A percentile compares a stretch with the other conserved stretches of the same genome.
Evolutionary conservation across 352 stramenopile species (phyloP).

Genomic region (Phytophthora tentaculata): DNA sequence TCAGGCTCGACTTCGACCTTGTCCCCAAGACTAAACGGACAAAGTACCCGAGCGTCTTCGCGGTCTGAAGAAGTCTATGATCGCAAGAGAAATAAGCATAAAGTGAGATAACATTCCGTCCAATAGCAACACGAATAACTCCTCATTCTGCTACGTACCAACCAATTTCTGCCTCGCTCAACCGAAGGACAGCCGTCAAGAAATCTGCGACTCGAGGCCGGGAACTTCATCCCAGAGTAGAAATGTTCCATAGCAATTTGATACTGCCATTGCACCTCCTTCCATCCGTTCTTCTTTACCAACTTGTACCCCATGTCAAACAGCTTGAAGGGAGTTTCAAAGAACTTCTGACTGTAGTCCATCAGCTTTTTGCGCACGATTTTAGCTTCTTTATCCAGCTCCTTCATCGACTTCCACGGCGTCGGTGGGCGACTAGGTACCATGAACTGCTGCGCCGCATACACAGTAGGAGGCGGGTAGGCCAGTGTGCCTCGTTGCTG

Average conservation of each 20-base stretch:
- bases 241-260: constrained; percentile 65
- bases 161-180: constrained; percentile 57
- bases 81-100: constrained; percentile 9
- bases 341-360: constrained; percentile 11
- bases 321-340: constrained; percentile 22
- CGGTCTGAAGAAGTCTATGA: constrained; percentile 44
- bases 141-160: constrained; percentile 34
- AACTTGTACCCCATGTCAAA: constrained; percentile 54
- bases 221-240: constrained; percentile 56
- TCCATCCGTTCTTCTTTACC: constrained; percentile 42
- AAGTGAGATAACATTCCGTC: constrained; percentile 5
- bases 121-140: constrained; percentile 1
- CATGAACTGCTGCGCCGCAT: constrained; percentile 52
- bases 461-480: constrained; percentile 62
- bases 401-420: constrained; percentile 52
- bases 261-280: constrained; percentile 59
- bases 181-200: constrained; percentile 44
- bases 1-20: constrained; percentile 28
- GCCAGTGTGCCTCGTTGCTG: constrained; percentile 38
- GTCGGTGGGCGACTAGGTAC: constrained; percentile 36
- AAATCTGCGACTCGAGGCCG: constrained; percentile 26
- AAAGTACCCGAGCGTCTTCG: constrained; percentile 39
- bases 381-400: constrained; percentile 48
- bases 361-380: constrained; percentile 34
- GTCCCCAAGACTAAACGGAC: constrained; percentile 40